A percentile compares a stretch with the other conserved stretches of the same genome.
phyloP scores from a whole-genome alignment of 257 asterid species.

The Capsicum chinense region DNA sequence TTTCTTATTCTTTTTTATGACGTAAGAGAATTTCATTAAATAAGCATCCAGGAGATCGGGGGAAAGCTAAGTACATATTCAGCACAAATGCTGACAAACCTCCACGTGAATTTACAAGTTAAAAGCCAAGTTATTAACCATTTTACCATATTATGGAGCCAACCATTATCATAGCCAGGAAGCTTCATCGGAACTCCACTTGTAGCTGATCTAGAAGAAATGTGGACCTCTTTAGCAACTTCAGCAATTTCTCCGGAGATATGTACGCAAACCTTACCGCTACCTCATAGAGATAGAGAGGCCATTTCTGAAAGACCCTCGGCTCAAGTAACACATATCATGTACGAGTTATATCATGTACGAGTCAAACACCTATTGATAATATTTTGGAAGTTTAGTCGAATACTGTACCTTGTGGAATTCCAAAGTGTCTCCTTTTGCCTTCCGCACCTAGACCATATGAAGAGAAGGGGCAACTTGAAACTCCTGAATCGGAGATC shows the following conservation, averaged over 20 bases:
- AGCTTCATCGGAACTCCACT: conserved; percentile 51
- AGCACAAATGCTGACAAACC: neutral
- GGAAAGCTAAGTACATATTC: neutral
- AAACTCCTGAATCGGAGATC: conserved; percentile 53
- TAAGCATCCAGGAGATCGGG: neutral
- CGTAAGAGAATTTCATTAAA: neutral
- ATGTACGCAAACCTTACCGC: too few species aligned
- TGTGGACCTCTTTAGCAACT: conserved; percentile 86
- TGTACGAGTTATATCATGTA: too few species aligned
- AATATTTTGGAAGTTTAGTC: neutral
- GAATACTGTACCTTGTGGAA: conserved; percentile 66
- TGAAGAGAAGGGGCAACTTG: conserved; percentile 81
- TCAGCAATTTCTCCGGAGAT: conserved; percentile 77
- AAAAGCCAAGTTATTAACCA: conserved; percentile 16
- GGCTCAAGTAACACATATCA: too few species aligned
- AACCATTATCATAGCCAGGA: conserved; percentile 65
- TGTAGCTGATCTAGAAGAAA: conserved; percentile 66
- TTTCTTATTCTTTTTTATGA: neutral
- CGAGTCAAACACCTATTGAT: too few species aligned
- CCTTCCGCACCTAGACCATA: conserved; percentile 78
- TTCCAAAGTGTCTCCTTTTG: conserved; percentile 83
- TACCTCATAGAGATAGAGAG: too few species aligned
- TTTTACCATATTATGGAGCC: conserved; percentile 77
- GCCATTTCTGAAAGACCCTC: too few species aligned
- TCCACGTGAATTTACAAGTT: neutral